A percentile compares a stretch with the other conserved stretches of the same genome.
phyloP scores from a whole-genome alignment of 1,284 basidiomycete genomes.

The Malassezia arunalokei region DNA sequence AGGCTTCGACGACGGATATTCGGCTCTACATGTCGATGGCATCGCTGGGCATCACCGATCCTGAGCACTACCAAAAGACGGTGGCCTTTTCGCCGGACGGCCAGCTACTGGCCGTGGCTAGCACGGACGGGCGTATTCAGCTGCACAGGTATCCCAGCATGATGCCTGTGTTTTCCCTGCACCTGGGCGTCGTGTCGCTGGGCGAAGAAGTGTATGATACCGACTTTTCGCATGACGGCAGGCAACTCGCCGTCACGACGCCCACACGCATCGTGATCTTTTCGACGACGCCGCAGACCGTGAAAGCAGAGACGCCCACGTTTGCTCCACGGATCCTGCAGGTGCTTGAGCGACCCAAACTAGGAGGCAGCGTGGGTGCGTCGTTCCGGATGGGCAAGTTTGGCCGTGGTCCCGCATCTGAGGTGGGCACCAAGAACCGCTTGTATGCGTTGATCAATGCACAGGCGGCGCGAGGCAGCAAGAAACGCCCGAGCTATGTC shows the following conservation, averaged over 20 bases:
- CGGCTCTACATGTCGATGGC: constrained; percentile 12
- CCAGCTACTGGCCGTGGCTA: constrained; percentile 28
- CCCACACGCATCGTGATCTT: constrained; percentile 27
- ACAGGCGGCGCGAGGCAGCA: constrained; percentile 23
- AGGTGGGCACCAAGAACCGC: not conserved
- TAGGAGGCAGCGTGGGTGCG: constrained; percentile 2
- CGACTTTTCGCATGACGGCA: constrained; percentile 36
- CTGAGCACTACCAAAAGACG: constrained; percentile 27
- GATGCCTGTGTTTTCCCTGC: constrained; percentile 20
- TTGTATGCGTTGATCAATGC: constrained; percentile 18
- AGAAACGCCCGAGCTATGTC: constrained; percentile 38
- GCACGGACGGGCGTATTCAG: constrained; percentile 29
- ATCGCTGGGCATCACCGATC: constrained; percentile 4
- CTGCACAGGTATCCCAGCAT: constrained; percentile 35
- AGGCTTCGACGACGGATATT: not conserved
- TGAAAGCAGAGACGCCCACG: not conserved
- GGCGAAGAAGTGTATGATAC: constrained; percentile 37
- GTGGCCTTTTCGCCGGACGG: constrained; percentile 29
- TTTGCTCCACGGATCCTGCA: constrained; percentile 4
- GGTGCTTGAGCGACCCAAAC: constrained; percentile 13
- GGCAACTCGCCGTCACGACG: constrained; percentile 33
- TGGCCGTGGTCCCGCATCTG: constrained; percentile 9
- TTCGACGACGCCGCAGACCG: constrained; percentile 19
- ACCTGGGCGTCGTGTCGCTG: constrained; percentile 12
- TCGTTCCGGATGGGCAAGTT: constrained; percentile 22